Evolutionary conservation across 305 asterid species (phyloP).

Genomic region (Lippia alba): DNA sequence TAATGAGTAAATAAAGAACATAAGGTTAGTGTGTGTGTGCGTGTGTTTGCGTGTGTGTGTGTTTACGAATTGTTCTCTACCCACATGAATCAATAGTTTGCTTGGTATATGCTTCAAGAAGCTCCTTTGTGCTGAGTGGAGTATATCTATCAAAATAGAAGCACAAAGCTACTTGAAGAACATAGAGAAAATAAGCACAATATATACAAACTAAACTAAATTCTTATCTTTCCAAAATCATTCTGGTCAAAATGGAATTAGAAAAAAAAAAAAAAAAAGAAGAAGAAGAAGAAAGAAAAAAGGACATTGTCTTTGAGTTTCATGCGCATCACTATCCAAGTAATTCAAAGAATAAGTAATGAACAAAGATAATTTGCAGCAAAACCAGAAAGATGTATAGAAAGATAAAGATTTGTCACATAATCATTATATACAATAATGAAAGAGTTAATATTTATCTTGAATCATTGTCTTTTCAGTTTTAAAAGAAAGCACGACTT

Average conservation of each 20-base stretch:
- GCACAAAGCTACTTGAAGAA: conserved; percentile 21
- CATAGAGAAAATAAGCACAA: neutral
- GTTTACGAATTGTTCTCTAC: conserved; percentile 27
- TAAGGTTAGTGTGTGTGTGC: neutral
- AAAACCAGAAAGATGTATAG: conserved; percentile 12
- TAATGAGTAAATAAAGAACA: conserved; percentile 1
- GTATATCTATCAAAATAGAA: conserved; percentile 65
- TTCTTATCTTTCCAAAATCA: too few relatives aligned
- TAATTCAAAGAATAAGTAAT: conserved; percentile 19
- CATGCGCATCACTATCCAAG: neutral
- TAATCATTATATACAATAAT: neutral
- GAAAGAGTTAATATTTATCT: conserved; percentile 1
- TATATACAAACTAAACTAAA: too few relatives aligned
- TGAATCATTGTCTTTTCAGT: conserved; percentile 5
- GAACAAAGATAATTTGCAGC: conserved; percentile 1
- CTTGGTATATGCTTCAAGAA: conserved; percentile 72
- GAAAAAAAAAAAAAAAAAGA: too few relatives aligned
- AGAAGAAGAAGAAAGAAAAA: too few relatives aligned
- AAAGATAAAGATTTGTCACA: conserved; percentile 6
- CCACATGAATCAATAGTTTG: conserved; percentile 75
- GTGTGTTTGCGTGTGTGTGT: neutral
- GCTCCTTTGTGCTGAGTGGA: conserved; percentile 81
- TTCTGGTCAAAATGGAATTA: too few relatives aligned
- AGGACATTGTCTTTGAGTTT: neutral
- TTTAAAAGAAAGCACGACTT: conserved; percentile 29